Evolutionary conservation across 2,329 filamentous ascomycete species (phyloP).

Genomic region (Fusarium sp.): DNA sequence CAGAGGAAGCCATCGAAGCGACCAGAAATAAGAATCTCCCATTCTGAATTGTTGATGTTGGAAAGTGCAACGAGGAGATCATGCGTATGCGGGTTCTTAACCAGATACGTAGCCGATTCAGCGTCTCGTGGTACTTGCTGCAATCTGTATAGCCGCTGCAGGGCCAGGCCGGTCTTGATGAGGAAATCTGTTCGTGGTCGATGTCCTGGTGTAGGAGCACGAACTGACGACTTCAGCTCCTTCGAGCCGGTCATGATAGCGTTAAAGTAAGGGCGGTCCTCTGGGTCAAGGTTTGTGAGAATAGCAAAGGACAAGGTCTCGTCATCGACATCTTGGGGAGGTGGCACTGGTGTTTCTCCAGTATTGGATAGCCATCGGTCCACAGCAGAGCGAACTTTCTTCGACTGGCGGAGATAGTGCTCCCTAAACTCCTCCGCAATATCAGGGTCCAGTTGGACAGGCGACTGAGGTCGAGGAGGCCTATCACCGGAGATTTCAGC

Average conservation of each 20-base stretch:
- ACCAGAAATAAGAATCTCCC: constrained; percentile 94
- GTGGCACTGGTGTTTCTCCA: constrained; percentile 76
- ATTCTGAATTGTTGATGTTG: constrained; percentile 91
- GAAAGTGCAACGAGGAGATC: constrained; percentile 88
- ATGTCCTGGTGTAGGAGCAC: constrained; percentile 76
- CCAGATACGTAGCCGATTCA: constrained; percentile 85
- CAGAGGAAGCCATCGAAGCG: constrained; percentile 96
- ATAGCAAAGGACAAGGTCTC: constrained; percentile 95
- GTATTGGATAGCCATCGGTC: constrained; percentile 90
- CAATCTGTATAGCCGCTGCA: constrained; percentile 88
- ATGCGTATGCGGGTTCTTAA: constrained; percentile 85
- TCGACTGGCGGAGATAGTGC: constrained; percentile 90
- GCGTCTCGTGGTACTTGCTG: constrained; percentile 80
- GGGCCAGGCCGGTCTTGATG: constrained; percentile 77
- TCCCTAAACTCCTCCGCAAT: constrained; percentile 93
- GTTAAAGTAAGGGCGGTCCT: constrained; percentile 84
- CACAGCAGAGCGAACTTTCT: constrained; percentile 91
- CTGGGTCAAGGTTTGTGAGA: constrained; percentile 82
- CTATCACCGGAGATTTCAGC: constrained; percentile 71
- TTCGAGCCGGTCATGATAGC: constrained; percentile 75
- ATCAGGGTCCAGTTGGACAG: constrained; percentile 86
- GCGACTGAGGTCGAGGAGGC: constrained; percentile 68
- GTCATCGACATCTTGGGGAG: constrained; percentile 91
- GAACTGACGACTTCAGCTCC: constrained; percentile 66
- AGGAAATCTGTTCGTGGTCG: constrained; percentile 79